Conservation (phyloP, 306 rosid genomes). For the Begonia masoniana region DNA sequence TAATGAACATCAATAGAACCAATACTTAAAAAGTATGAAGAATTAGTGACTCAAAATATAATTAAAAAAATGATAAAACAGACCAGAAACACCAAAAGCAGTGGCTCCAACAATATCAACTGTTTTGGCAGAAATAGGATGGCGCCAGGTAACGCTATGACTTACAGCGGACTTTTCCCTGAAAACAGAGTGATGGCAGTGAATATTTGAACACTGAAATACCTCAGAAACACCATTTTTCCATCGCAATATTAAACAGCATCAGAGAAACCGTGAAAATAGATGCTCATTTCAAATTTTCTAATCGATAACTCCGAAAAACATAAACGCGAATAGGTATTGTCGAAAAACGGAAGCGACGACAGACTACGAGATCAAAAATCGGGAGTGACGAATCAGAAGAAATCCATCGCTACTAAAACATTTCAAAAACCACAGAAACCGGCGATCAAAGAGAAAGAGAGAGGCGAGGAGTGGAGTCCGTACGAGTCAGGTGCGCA, state of each 20-base stretch:
- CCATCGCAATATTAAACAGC: no score
- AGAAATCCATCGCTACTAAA: not conserved
- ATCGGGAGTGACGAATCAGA: no score
- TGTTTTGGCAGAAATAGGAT: slow-evolving; percentile 48
- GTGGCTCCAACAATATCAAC: slow-evolving; percentile 53
- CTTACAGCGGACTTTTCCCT: slow-evolving; percentile 82
- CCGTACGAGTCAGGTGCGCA: slow-evolving; percentile 87
- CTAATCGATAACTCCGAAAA: no score
- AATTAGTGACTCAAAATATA: not conserved
- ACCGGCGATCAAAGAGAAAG: not conserved
- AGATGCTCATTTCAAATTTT: no score
- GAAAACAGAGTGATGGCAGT: slow-evolving; percentile 5
- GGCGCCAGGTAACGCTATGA: slow-evolving; percentile 68
- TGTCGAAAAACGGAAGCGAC: no score
- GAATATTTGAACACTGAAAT: no score
- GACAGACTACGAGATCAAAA: no score
- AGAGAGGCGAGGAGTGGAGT: not conserved
- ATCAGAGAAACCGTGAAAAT: no score
- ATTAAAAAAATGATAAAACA: not conserved
- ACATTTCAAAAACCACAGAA: not conserved
- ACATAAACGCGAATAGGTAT: no score
- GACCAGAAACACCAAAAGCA: slow-evolving; percentile 69
- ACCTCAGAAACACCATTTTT: no score
- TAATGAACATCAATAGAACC: no score
- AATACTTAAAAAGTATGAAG: no score